Conservation (phyloP, 78 protist species). For the Cavenderia fasciculata region DNA sequence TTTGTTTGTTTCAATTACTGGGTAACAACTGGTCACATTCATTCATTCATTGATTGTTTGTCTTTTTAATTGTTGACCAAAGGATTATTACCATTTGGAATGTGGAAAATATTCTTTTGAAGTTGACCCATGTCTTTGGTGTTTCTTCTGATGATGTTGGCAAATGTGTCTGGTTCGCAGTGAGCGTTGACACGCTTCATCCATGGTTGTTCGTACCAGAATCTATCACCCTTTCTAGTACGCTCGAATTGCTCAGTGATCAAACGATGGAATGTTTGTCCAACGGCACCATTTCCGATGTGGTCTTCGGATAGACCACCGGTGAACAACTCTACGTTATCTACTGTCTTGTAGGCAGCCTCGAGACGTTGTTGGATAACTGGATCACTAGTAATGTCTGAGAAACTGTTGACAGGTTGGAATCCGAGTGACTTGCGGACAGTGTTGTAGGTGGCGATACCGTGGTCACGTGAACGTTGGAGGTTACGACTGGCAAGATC, state of each 20-base stretch:
- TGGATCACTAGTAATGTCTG: slow-evolving; percentile 15
- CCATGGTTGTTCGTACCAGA: slow-evolving; percentile 46
- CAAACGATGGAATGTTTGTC: slow-evolving; percentile 62
- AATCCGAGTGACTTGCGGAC: slow-evolving; percentile 32
- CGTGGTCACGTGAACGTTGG: slow-evolving; percentile 78
- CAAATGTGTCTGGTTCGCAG: slow-evolving; percentile 33
- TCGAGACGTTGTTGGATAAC: slow-evolving; percentile 8
- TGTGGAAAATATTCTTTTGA: neutral
- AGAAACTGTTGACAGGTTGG: slow-evolving; percentile 46
- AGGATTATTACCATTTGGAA: too few species aligned
- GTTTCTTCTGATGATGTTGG: slow-evolving; percentile 27
- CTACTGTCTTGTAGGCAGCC: slow-evolving; percentile 22
- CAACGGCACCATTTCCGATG: slow-evolving; percentile 23
- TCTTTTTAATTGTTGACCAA: too few species aligned
- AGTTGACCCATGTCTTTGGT: slow-evolving; percentile 16
- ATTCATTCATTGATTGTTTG: too few species aligned
- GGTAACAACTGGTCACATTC: too few species aligned
- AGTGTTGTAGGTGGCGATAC: slow-evolving; percentile 60
- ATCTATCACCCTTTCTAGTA: slow-evolving; percentile 62
- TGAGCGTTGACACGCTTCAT: slow-evolving; percentile 22
- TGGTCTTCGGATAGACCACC: slow-evolving; percentile 81
- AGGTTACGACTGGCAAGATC: slow-evolving; percentile 67
- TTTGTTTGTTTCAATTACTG: too few species aligned
- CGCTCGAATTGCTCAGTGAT: slow-evolving; percentile 71
- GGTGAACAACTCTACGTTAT: slow-evolving; percentile 36